Evolutionary conservation across 2,329 filamentous ascomycete species (phyloP).

Genomic region (Epichloe sylvatica): DNA sequence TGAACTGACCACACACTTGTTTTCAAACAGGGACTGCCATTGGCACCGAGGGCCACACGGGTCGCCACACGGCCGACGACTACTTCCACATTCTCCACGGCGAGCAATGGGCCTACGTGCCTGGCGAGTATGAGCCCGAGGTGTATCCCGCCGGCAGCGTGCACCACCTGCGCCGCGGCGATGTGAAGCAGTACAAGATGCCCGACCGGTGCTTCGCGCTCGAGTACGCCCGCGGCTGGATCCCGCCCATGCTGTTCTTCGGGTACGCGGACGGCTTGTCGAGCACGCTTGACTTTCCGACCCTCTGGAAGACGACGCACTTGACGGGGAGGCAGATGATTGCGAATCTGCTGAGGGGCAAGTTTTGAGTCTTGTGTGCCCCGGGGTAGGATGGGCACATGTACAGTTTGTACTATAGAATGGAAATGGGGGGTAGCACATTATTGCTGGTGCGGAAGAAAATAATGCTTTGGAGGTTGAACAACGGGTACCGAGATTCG

Average conservation of each 20-base stretch:
- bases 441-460: too few relatives aligned
- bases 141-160: conserved; percentile 55
- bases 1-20: too few relatives aligned
- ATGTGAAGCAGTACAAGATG: conserved; percentile 75
- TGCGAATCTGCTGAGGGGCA: conserved; percentile 53
- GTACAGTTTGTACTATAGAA: too few relatives aligned
- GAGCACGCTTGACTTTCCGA: conserved; percentile 74
- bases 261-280: conserved; percentile 70
- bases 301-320: conserved; percentile 62
- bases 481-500: too few relatives aligned
- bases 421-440: too few relatives aligned
- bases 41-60: conserved; percentile 78
- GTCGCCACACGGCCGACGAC: conserved; percentile 82
- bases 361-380: conserved; percentile 39
- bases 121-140: conserved; percentile 52
- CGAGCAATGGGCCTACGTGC: conserved; percentile 60
- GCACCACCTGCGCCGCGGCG: conserved; percentile 58
- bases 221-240: conserved; percentile 79
- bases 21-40: conserved; percentile 44
- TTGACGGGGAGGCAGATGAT: conserved; percentile 69
- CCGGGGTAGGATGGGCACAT: too few relatives aligned
- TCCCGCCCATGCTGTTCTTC: conserved; percentile 84
- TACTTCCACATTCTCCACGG: conserved; percentile 86
- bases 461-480: too few relatives aligned
- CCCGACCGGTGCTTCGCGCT: conserved; percentile 63